Evolutionary conservation across 2,329 filamentous ascomycete genomes (phyloP).

Genomic region (Colletotrichum shisoi): DNA sequence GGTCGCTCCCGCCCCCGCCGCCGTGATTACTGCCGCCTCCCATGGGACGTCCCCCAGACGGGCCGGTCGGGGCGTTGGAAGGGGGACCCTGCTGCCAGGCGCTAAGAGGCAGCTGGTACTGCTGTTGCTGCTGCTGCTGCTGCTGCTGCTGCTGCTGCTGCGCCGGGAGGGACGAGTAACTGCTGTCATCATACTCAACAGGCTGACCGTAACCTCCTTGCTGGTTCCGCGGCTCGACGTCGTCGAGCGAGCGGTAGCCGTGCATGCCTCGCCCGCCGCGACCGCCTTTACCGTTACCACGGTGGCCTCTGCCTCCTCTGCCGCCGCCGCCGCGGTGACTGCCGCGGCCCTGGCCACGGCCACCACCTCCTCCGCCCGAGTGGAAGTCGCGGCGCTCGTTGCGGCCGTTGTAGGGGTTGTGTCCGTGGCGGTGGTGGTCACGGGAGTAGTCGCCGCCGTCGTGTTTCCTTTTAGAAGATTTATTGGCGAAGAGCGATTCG

Average conservation of each 20-base stretch:
- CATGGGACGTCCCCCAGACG: slow-evolving; percentile 40
- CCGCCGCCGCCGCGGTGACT: slow-evolving; percentile 53
- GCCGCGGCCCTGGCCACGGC: slow-evolving; percentile 50
- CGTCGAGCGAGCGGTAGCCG: slow-evolving; percentile 73
- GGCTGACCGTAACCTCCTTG: slow-evolving; percentile 53
- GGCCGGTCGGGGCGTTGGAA: slow-evolving; percentile 30
- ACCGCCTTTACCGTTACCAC: slow-evolving; percentile 54
- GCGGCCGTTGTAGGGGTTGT: slow-evolving; percentile 48
- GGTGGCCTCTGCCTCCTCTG: slow-evolving; percentile 48
- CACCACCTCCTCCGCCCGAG: slow-evolving; percentile 50
- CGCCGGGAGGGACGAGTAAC: slow-evolving; percentile 44
- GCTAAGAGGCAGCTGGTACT: slow-evolving; percentile 34
- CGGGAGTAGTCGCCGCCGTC: slow-evolving; percentile 46
- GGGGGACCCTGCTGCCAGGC: slow-evolving; percentile 27
- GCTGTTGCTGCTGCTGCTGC: slow-evolving; percentile 39
- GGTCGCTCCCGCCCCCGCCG: slow-evolving; percentile 44
- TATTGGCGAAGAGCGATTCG: slow-evolving; percentile 69
- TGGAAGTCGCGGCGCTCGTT: slow-evolving; percentile 55
- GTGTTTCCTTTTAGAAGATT: slow-evolving; percentile 68
- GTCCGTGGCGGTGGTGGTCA: slow-evolving; percentile 41
- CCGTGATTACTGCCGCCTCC: slow-evolving; percentile 35
- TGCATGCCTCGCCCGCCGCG: slow-evolving; percentile 60
- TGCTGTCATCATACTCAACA: slow-evolving; percentile 59
- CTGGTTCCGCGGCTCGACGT: slow-evolving; percentile 62
- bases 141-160: slow-evolving; percentile 39